Conservation (phyloP, 2,329 filamentous ascomycete genomes). For the Calonectria leucothoes region DNA sequence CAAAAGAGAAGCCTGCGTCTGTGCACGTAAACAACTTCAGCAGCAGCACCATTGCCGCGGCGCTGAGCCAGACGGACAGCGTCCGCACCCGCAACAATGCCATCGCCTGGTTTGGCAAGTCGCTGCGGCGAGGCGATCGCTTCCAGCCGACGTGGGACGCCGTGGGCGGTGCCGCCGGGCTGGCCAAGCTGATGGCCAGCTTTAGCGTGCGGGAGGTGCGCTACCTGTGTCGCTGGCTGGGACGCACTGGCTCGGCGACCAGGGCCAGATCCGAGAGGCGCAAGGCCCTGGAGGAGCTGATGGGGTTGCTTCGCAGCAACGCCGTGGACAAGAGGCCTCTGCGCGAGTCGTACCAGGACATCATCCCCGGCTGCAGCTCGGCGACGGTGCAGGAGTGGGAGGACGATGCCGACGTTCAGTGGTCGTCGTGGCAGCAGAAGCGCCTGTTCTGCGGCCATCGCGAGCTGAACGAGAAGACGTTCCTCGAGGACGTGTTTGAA, state of each 20-base stretch:
- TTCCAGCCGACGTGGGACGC: conserved; percentile 39
- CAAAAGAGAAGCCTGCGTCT: not conserved
- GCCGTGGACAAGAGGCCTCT: conserved; percentile 34
- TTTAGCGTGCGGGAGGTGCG: conserved; percentile 40
- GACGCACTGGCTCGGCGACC: conserved; percentile 32
- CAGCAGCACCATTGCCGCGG: conserved; percentile 11
- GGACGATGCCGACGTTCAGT: conserved; percentile 14
- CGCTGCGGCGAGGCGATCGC: conserved; percentile 31
- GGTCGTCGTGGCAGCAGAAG: conserved; percentile 27
- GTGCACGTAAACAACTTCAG: not conserved
- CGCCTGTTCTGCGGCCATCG: conserved; percentile 29
- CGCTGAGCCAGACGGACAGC: conserved; percentile 30
- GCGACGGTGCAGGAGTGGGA: conserved; percentile 36
- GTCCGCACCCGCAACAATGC: conserved; percentile 28
- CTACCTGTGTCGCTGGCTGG: conserved; percentile 31
- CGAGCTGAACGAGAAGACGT: conserved; percentile 26
- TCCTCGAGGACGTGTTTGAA: conserved; percentile 31
- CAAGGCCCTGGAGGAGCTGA: conserved; percentile 33
- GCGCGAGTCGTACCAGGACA: conserved; percentile 34
- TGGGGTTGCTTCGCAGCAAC: conserved; percentile 26
- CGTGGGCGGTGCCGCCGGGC: conserved; percentile 34
- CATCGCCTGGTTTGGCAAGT: conserved; percentile 34
- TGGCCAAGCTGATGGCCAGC: conserved; percentile 37
- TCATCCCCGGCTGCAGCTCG: conserved; percentile 37
- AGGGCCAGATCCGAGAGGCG: conserved; percentile 36